Conservation (phyloP, 768 basidiomycete species). For the Thelephora ganbajun region DNA sequence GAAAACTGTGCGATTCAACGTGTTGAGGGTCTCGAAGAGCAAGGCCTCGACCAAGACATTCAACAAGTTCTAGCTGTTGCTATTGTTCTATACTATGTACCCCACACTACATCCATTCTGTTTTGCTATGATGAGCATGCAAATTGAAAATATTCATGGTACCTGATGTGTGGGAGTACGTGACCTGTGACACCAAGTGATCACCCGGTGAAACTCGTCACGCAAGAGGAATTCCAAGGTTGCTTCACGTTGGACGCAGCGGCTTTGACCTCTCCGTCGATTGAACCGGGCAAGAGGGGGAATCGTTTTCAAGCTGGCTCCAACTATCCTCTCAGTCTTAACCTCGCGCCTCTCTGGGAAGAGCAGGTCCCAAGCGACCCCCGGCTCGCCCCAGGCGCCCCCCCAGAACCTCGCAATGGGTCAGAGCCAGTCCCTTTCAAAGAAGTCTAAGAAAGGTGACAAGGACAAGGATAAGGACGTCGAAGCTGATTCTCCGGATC, state of each 20-base stretch:
- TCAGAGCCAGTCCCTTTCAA: slow-evolving; percentile 55
- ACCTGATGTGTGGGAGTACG: background rate
- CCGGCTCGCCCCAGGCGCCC: slow-evolving; percentile 26
- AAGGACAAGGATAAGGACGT: slow-evolving; percentile 58
- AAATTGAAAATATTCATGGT: background rate
- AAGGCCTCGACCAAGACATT: slow-evolving; percentile 87
- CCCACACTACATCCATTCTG: background rate
- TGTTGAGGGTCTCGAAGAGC: slow-evolving; percentile 87
- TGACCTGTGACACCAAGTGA: background rate
- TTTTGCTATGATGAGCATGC: slow-evolving; percentile 2
- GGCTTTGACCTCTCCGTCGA: background rate
- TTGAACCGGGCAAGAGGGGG: background rate
- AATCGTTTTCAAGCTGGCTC: slow-evolving; percentile 50
- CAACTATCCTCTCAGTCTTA: slow-evolving; percentile 65
- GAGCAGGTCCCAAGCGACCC: slow-evolving; percentile 60
- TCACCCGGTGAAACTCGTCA: too few species aligned
- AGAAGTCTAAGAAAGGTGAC: slow-evolving; percentile 57
- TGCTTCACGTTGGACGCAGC: too few species aligned
- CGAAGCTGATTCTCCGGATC: slow-evolving; percentile 24
- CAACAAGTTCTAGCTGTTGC: slow-evolving; percentile 68
- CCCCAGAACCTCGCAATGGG: slow-evolving; percentile 45
- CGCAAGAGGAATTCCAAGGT: background rate
- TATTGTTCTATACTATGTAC: slow-evolving; percentile 12
- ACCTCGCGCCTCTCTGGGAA: slow-evolving; percentile 49
- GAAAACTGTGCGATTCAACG: slow-evolving; percentile 99